Evolutionary conservation across 2,329 filamentous ascomycete species (phyloP).

Genomic region (Domatiomyces globalis): DNA sequence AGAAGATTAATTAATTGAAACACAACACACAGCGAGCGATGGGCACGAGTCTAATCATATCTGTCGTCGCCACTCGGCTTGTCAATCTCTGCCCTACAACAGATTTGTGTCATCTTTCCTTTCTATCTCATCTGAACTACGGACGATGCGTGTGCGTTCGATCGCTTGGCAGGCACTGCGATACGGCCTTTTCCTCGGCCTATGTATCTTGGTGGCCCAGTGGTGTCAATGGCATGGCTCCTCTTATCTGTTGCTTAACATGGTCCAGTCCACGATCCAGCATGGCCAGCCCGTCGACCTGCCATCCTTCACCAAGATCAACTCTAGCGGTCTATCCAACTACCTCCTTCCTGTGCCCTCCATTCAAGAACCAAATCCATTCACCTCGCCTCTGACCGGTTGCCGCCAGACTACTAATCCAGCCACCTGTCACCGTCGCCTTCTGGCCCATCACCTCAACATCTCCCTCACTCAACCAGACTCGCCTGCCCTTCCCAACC

Average conservation of each 20-base stretch:
- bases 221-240: background rate
- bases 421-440: constrained; percentile 24
- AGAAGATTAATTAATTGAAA: background rate
- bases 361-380: constrained; percentile 7
- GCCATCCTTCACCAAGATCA: background rate
- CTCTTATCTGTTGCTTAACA: background rate
- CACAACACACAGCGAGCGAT: background rate
- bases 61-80: background rate
- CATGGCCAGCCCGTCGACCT: background rate
- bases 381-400: constrained; percentile 11
- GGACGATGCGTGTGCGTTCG: background rate
- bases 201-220: background rate
- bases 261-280: background rate
- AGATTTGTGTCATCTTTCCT: background rate
- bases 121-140: background rate
- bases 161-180: background rate
- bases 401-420: constrained; percentile 19
- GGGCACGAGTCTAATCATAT: no score
- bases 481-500: background rate
- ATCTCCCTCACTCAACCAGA: constrained; percentile 14
- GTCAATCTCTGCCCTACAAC: background rate
- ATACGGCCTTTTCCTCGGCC: background rate
- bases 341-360: background rate
- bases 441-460: constrained; percentile 23
- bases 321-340: background rate